phyloP scores from a whole-genome alignment of 371 early-diverging fungal genomes.

The Mortierella sp. region DNA sequence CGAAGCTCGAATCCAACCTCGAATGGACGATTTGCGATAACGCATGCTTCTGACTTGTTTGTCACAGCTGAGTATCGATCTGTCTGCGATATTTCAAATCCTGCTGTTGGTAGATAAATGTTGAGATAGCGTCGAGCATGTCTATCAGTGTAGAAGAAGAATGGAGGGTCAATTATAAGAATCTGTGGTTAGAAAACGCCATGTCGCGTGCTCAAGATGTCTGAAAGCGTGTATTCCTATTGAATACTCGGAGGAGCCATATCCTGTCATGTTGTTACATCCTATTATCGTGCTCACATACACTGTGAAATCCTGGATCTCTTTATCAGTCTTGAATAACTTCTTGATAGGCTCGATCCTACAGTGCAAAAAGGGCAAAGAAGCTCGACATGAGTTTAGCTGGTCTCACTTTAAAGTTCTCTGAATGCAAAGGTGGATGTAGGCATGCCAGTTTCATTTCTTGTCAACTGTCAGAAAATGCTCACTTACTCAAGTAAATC shows the following conservation, averaged over 20 bases:
- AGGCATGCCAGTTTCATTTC: conserved; percentile 2
- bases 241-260: not conserved
- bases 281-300: conserved; percentile 16
- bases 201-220: not conserved
- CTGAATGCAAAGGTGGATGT: not conserved
- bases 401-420: not conserved
- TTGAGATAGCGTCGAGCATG: conserved; percentile 74
- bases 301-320: conserved; percentile 39
- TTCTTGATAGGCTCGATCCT: conserved; percentile 30
- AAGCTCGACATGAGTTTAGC: not conserved
- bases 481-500: conserved; percentile 60
- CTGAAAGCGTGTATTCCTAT: not conserved
- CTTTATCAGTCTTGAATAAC: conserved; percentile 24
- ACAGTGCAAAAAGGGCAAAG: not conserved
- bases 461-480: not conserved
- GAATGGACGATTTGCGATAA: conserved; percentile 87
- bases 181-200: not conserved
- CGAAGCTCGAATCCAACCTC: conserved; percentile 80
- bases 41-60: conserved; percentile 83
- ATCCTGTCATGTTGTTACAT: not conserved
- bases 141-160: conserved; percentile 27
- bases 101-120: conserved; percentile 89
- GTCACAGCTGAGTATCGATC: conserved; percentile 76
- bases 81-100: conserved; percentile 85
- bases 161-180: conserved; percentile 4